These are phyloP conservation scores for Xerocomus nothofagi DNA, from an alignment of 1,284 basidiomycete genomes.

Conservation along the genomic window DNA sequence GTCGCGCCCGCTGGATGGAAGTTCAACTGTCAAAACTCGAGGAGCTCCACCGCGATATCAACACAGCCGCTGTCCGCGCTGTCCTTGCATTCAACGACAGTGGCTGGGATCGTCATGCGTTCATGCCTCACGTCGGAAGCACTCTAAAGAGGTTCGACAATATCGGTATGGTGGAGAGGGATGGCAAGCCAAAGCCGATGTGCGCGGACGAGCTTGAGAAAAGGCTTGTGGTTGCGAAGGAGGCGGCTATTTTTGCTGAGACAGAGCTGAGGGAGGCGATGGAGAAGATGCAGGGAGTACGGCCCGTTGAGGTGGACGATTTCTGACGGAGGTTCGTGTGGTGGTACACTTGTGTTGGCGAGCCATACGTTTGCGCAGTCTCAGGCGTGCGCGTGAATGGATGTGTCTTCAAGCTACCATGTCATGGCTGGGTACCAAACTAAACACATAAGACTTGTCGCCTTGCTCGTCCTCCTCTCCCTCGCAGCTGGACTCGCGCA, in stretches of 20 bases:
- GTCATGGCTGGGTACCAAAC: conserved; percentile 23
- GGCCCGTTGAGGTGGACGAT: conserved; percentile 45
- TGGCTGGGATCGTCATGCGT: conserved; percentile 73
- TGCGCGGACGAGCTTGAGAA: conserved; percentile 69
- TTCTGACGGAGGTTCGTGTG: conserved; percentile 16
- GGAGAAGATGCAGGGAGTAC: conserved; percentile 58
- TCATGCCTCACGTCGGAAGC: conserved; percentile 63
- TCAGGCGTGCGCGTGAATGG: no score
- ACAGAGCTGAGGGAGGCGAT: conserved; percentile 70
- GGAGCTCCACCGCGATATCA: conserved; percentile 82
- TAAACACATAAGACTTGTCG: conserved; percentile 17
- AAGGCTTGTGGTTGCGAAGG: conserved; percentile 65
- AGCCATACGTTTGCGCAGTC: no score
- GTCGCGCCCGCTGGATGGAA: conserved; percentile 86
- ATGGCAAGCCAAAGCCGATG: conserved; percentile 53
- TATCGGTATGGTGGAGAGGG: conserved; percentile 55
- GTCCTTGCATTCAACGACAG: conserved; percentile 79
- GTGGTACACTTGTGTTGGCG: not conserved
- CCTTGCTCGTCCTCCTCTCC: conserved; percentile 24
- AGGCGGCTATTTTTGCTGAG: conserved; percentile 68
- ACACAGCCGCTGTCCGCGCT: conserved; percentile 78
- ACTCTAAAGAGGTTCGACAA: conserved; percentile 67
- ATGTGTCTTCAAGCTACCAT: no score
- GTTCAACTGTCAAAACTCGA: conserved; percentile 82
- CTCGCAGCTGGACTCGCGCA: conserved; percentile 17